Percentiles rank a stretch among this genome's conserved stretches.
These are phyloP conservation scores for Zygosaccharomyces pseudobailii DNA, from an alignment of 1,139 yeast genomes.

Conservation along the genomic window DNA sequence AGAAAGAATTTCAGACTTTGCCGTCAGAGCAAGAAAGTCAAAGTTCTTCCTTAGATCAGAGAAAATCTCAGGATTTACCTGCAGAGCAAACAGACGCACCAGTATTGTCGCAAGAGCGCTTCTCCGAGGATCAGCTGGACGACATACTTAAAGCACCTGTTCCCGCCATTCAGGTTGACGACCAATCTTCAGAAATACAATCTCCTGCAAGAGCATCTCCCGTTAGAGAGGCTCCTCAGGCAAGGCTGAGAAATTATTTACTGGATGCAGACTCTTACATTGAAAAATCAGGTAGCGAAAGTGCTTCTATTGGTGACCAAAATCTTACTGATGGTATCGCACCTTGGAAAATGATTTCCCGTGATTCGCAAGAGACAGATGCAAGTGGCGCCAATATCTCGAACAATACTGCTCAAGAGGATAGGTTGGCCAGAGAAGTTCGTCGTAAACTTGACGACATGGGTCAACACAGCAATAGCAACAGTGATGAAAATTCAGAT, in stretches of 20 bases:
- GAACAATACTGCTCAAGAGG: not conserved
- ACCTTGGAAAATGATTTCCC: not conserved
- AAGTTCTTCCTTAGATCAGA: not conserved
- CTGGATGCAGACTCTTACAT: not conserved
- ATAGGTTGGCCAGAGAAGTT: slow-evolving; percentile 1
- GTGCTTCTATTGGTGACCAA: not conserved
- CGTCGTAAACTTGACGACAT: not conserved
- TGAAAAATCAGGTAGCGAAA: slow-evolving; percentile 2
- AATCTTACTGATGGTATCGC: not conserved
- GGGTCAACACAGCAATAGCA: slow-evolving; percentile 1
- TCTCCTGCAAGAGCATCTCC: not conserved
- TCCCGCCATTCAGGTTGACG: not conserved
- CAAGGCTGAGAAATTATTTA: not conserved
- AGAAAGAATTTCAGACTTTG: too few relatives aligned
- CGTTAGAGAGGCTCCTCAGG: not conserved
- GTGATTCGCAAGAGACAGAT: not conserved
- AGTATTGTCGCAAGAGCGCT: too few relatives aligned
- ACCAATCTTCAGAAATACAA: not conserved
- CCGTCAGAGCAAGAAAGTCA: too few relatives aligned
- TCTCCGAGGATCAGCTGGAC: too few relatives aligned
- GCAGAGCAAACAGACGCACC: not conserved
- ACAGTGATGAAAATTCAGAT: not conserved
- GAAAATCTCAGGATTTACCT: not conserved
- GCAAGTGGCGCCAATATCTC: not conserved
- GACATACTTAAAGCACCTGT: not conserved